phyloP scores from a whole-genome alignment of 2,329 filamentous ascomycete species.

The Hortaea sp. region DNA sequence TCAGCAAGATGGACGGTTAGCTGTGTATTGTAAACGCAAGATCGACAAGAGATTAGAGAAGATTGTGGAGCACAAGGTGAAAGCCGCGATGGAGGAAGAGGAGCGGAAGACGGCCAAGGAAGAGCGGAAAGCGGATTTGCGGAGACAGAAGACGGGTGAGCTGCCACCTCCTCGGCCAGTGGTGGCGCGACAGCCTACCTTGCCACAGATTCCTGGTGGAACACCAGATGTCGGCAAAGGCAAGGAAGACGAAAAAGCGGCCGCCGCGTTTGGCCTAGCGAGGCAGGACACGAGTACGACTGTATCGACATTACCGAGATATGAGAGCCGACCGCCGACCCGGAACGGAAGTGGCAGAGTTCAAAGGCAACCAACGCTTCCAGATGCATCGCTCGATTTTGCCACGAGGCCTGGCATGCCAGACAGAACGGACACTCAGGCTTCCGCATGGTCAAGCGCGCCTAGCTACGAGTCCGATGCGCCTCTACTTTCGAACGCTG shows the following conservation, averaged over 20 bases:
- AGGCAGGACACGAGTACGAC: slow-evolving; percentile 25
- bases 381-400: slow-evolving; percentile 27
- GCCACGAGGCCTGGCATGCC: slow-evolving; percentile 26
- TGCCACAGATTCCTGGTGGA: slow-evolving; percentile 49
- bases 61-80: slow-evolving; percentile 78
- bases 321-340: slow-evolving; percentile 42
- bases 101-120: slow-evolving; percentile 45
- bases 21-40: slow-evolving; percentile 82
- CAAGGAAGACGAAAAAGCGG: slow-evolving; percentile 30
- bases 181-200: slow-evolving; percentile 51
- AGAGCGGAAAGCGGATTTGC: slow-evolving; percentile 44
- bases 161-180: slow-evolving; percentile 12
- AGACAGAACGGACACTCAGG: slow-evolving; percentile 40
- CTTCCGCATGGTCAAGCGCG: slow-evolving; percentile 41
- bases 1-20: slow-evolving; percentile 65
- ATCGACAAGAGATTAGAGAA: slow-evolving; percentile 74
- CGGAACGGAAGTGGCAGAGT: slow-evolving; percentile 30
- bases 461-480: slow-evolving; percentile 53
- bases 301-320: slow-evolving; percentile 36
- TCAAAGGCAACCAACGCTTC: slow-evolving; percentile 30
- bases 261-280: slow-evolving; percentile 22
- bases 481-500: slow-evolving; percentile 51
- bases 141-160: slow-evolving; percentile 24
- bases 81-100: slow-evolving; percentile 76
- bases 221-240: slow-evolving; percentile 43